Percentiles rank a stretch among this genome's conserved stretches.
These are phyloP conservation scores for Gossypium herbaceum DNA, from an alignment of 345 rosid genomes.

Conservation along the genomic window DNA sequence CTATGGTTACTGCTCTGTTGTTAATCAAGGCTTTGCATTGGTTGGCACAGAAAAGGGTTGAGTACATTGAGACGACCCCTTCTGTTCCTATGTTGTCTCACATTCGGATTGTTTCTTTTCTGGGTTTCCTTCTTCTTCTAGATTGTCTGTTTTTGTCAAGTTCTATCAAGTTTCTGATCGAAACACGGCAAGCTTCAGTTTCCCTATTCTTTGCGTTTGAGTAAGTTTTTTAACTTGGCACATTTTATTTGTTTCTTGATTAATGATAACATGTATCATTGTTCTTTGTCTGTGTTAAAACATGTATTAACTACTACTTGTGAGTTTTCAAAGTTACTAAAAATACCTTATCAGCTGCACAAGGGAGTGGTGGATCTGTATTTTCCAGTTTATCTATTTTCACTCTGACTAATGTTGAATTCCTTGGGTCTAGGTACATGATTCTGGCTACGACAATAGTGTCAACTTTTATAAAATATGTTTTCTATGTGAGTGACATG, in stretches of 20 bases:
- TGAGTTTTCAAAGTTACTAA: not conserved
- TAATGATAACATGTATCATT: not conserved
- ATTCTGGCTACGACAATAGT: conserved; percentile 86
- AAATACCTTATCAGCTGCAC: not conserved
- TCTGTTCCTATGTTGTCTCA: conserved; percentile 68
- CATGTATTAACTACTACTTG: not conserved
- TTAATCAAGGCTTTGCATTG: conserved; percentile 83
- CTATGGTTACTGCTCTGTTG: conserved; percentile 73
- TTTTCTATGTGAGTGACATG: conserved; percentile 84
- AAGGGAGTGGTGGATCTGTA: not conserved
- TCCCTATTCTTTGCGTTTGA: conserved; percentile 93
- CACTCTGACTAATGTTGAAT: not conserved
- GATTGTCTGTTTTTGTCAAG: conserved; percentile 62
- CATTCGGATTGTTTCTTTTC: conserved; percentile 68
- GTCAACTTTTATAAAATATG: conserved; percentile 74
- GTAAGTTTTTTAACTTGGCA: conserved; percentile 30
- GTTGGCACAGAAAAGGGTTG: conserved; percentile 95
- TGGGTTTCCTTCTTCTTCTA: conserved; percentile 68
- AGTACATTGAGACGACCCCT: conserved; percentile 94
- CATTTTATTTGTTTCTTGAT: conserved; percentile 6
- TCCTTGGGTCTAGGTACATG: conserved; percentile 63
- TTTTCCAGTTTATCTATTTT: not conserved
- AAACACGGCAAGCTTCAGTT: conserved; percentile 72
- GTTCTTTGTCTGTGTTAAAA: not conserved
- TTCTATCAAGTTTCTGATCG: conserved; percentile 52